Evolutionary conservation across 192 early-diverging fungal species (phyloP).

Genomic region (Polychytrium aggregatum): DNA sequence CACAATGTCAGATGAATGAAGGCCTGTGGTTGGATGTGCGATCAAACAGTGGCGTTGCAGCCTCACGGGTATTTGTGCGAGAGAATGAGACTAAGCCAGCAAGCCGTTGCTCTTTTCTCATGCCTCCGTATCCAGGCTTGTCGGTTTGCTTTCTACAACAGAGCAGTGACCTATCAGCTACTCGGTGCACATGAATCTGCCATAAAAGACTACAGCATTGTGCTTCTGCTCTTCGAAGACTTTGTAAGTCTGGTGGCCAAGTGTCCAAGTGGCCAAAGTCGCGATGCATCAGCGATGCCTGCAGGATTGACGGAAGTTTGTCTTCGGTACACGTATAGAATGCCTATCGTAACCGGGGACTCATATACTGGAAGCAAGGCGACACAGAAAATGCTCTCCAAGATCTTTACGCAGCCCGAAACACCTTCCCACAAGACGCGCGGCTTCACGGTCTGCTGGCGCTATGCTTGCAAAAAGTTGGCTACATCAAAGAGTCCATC

Average conservation of each 20-base stretch:
- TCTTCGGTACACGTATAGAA: no score
- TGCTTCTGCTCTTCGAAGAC: slow-evolving; percentile 30
- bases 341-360: slow-evolving; percentile 40
- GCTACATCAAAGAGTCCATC: slow-evolving; percentile 28
- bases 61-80: no score
- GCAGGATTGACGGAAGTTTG: no score
- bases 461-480: slow-evolving; percentile 37
- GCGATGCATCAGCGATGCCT: no score
- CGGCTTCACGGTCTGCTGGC: slow-evolving; percentile 31
- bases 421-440: slow-evolving; percentile 40
- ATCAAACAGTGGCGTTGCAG: no score
- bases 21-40: no score
- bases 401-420: slow-evolving; percentile 37
- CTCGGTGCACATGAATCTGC: slow-evolving; percentile 31
- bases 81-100: no score
- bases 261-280: no score
- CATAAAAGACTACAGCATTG: slow-evolving; percentile 45
- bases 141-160: slow-evolving; percentile 41
- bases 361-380: slow-evolving; percentile 44
- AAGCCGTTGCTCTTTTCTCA: no score
- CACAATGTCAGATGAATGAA: no score
- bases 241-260: slow-evolving; percentile 16
- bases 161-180: slow-evolving; percentile 38
- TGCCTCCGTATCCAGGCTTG: no score
- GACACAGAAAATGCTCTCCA: slow-evolving; percentile 39